These are phyloP conservation scores for Daldinia loculata DNA, from an alignment of 495 filamentous ascomycete genomes.

Conservation along the genomic window DNA sequence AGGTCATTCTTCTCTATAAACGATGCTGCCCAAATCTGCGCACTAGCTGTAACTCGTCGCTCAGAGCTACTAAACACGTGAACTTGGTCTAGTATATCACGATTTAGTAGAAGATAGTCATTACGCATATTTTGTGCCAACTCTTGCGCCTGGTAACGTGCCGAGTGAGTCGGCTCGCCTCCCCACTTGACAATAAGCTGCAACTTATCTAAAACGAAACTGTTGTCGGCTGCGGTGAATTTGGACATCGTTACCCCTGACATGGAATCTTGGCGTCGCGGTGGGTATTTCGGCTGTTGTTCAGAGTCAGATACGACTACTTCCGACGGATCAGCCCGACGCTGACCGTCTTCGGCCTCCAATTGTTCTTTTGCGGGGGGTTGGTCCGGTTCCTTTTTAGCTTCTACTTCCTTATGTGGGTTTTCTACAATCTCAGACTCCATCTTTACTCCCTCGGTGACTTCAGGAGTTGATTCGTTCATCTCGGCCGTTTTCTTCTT, in stretches of 20 bases:
- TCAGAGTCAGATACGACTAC: conserved; percentile 28
- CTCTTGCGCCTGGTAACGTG: conserved; percentile 93
- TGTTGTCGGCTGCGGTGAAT: conserved; percentile 88
- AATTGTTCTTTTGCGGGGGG: conserved; percentile 14
- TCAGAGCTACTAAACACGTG: conserved; percentile 94
- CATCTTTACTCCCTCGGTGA: conserved; percentile 35
- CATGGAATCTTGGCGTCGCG: conserved; percentile 79
- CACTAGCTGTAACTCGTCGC: conserved; percentile 89
- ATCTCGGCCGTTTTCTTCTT: conserved; percentile 71
- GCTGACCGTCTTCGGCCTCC: conserved; percentile 28
- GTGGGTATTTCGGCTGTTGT: conserved; percentile 47
- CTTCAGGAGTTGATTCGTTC: conserved; percentile 34
- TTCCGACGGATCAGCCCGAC: conserved; percentile 25
- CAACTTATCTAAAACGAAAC: conserved; percentile 89
- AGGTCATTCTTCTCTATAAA: conserved; percentile 90
- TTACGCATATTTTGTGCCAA: conserved; percentile 94
- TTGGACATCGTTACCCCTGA: conserved; percentile 87
- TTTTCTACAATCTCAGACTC: conserved; percentile 65
- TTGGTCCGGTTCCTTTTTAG: conserved; percentile 44
- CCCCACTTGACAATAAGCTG: conserved; percentile 99
- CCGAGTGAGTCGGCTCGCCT: conserved; percentile 96
- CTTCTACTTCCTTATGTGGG: conserved; percentile 68
- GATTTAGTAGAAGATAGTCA: conserved; percentile 92
- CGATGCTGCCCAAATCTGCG: conserved; percentile 93
- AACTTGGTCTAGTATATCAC: conserved; percentile 88